phyloP scores from a whole-genome alignment of 805 yeast genomes.

The Schwanniomyces yamadae region DNA sequence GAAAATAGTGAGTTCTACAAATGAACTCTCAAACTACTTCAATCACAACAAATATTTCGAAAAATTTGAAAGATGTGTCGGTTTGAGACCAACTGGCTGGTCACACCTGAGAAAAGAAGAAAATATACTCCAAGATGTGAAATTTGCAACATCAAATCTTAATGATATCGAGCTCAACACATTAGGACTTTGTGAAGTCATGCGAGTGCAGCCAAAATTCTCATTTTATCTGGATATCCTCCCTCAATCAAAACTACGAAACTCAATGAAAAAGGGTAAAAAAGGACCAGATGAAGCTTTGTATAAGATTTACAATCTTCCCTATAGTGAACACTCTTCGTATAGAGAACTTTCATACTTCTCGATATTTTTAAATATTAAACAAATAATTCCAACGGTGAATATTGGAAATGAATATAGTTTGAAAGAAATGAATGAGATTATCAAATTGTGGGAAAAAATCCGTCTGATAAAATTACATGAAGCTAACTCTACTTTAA shows the following conservation, averaged over 20 bases:
- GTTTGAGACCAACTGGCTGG: conserved; percentile 92
- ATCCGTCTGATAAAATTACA: conserved; percentile 14
- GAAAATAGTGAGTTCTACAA: conserved; percentile 49
- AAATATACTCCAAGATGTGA: background rate
- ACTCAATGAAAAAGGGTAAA: conserved; percentile 12
- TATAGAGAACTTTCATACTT: conserved; percentile 75
- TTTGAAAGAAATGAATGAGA: conserved; percentile 29
- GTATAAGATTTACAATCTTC: conserved; percentile 58
- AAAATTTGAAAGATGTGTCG: conserved; percentile 62
- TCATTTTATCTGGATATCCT: conserved; percentile 29
- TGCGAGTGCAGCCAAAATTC: conserved; percentile 20
- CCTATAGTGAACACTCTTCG: conserved; percentile 94
- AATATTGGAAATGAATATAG: conserved; percentile 33
- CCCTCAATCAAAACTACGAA: conserved; percentile 22
- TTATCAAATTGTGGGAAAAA: conserved; percentile 31
- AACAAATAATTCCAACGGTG: conserved; percentile 77
- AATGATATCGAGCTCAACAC: background rate
- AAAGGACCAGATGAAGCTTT: conserved; percentile 21
- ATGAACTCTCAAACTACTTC: conserved; percentile 49
- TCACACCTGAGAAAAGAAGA: conserved; percentile 37
- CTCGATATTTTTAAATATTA: conserved; percentile 50
- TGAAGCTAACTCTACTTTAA: background rate
- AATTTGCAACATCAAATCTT: background rate
- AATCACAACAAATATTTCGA: conserved; percentile 41
- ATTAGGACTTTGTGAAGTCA: conserved; percentile 3